Evolutionary conservation across 345 rosid species (phyloP), one percentile per base, ranked within the genome.

Genomic region (Ricinus communis): DNA sequence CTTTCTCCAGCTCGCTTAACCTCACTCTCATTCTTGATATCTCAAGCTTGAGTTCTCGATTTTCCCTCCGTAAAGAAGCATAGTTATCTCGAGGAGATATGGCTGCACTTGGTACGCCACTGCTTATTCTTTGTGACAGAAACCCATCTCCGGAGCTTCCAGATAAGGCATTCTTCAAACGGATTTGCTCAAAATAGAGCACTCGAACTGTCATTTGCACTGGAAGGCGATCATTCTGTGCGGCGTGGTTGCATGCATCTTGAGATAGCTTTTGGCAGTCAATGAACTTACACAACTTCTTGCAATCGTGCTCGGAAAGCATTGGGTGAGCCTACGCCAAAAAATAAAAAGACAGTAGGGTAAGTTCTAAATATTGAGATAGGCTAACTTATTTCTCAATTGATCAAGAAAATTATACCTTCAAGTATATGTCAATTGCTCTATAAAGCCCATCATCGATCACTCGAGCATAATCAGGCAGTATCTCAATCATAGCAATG

Each of bases 391-490:
- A 60, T 36, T 31, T 60, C 19, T 31, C 47, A 36, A 60, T 36
- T 27, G 5, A 50, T 27, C 14, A 7, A 1, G 58, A 61, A 54
- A 50, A 18, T 27, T 21, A 49, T 76, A 93, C 98, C 97, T 89
- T 93, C 69, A 91, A 76, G 81, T 87, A 93, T 69, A 91, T 82
- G 59, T 93, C 98, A 62, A 89, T 73, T 41, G 96, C 97, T 70
- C 93, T 82, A 71, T 93, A 93, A 27, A 91, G 84, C 5, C 91
- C 93, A 33, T 93, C 98, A 52, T 93, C 97, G 1, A 88, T 80
- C 14, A 89, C 89, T 4, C 96, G 92, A 75, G 92, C 82, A 74
- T 88, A 83, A 72, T 91, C 88, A 0, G 98, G 97, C 69, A 93
- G 66, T 65, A 85, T 82, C 77, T 91, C 94, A 13, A 89, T 82